Conservation (phyloP, 331 rosid genomes). For the Quercus tomentella region DNA sequence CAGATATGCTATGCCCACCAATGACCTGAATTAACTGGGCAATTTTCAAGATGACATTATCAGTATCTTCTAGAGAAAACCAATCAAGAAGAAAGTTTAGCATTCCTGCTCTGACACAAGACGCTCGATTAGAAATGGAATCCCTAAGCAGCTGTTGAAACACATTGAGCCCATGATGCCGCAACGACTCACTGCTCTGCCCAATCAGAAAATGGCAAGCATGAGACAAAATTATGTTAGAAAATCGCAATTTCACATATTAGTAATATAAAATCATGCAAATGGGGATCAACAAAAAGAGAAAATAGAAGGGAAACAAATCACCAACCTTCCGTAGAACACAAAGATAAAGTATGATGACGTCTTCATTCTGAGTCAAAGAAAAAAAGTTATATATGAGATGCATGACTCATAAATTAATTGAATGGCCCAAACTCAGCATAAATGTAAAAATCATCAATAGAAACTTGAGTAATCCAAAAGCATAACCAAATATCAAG, state of each 20-base stretch:
- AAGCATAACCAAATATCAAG: not conserved
- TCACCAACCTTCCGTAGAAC: slow-evolving; percentile 82
- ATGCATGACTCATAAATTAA: not conserved
- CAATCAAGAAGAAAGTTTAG: slow-evolving; percentile 92
- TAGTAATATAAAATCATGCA: not conserved
- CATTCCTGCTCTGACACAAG: slow-evolving; percentile 98
- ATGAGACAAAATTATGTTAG: slow-evolving; percentile 29
- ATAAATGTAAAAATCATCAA: slow-evolving; percentile 2
- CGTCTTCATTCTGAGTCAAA: slow-evolving; percentile 85
- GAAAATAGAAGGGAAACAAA: slow-evolving; percentile 26
- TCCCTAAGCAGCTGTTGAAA: slow-evolving; percentile 83
- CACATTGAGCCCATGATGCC: slow-evolving; percentile 67
- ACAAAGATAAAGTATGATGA: slow-evolving; percentile 66
- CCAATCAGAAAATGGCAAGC: slow-evolving; percentile 69
- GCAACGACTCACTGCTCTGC: slow-evolving; percentile 96
- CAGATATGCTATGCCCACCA: slow-evolving; percentile 98
- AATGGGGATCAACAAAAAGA: not conserved
- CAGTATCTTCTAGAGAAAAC: slow-evolving; percentile 81
- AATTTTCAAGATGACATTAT: slow-evolving; percentile 64
- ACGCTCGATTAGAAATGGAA: slow-evolving; percentile 90
- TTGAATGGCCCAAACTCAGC: slow-evolving; percentile 9
- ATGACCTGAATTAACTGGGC: slow-evolving; percentile 83
- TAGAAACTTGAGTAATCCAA: not conserved
- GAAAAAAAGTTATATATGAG: slow-evolving; percentile 9
- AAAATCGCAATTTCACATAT: not conserved